phyloP scores from a whole-genome alignment of 352 stramenopile genomes.

The Phytophthora citrophthora region DNA sequence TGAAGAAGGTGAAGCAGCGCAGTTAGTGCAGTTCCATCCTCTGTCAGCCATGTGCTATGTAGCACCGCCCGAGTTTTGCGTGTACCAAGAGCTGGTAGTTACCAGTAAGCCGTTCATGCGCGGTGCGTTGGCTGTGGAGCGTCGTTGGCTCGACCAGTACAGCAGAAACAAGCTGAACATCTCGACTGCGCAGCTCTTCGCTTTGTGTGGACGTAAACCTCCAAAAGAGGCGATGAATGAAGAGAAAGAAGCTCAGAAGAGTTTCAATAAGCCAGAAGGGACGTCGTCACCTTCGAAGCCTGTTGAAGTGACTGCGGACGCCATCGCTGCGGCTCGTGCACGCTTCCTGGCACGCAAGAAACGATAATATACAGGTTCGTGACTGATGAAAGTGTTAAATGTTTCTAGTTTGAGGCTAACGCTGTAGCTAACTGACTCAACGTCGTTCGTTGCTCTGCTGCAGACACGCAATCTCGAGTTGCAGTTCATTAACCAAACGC shows the following conservation, averaged over 20 bases:
- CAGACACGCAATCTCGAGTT: conserved; percentile 5
- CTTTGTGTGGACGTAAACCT: conserved; percentile 49
- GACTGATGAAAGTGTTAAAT: background rate
- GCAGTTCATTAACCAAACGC: conserved; percentile 5
- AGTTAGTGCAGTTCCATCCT: conserved; percentile 76
- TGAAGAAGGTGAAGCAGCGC: conserved; percentile 24
- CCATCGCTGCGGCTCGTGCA: conserved; percentile 47
- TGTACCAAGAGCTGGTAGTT: conserved; percentile 79
- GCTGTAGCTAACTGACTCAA: background rate
- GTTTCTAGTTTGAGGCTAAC: background rate
- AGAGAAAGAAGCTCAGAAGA: background rate
- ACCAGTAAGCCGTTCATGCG: conserved; percentile 81
- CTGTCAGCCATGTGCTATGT: conserved; percentile 59
- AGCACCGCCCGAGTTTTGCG: conserved; percentile 53
- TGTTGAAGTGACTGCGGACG: conserved; percentile 28
- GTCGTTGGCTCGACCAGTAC: conserved; percentile 60
- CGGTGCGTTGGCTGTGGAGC: conserved; percentile 52
- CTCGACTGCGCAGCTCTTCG: conserved; percentile 43
- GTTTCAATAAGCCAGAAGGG: background rate
- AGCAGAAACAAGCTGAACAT: conserved; percentile 38
- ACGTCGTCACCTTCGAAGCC: conserved; percentile 7
- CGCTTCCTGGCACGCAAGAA: conserved; percentile 55
- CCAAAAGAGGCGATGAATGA: conserved; percentile 8
- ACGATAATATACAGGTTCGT: conserved; percentile 3
- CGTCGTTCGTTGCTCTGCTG: background rate